Conservation (phyloP, 208 protist species). For the Lotmaria passim region DNA sequence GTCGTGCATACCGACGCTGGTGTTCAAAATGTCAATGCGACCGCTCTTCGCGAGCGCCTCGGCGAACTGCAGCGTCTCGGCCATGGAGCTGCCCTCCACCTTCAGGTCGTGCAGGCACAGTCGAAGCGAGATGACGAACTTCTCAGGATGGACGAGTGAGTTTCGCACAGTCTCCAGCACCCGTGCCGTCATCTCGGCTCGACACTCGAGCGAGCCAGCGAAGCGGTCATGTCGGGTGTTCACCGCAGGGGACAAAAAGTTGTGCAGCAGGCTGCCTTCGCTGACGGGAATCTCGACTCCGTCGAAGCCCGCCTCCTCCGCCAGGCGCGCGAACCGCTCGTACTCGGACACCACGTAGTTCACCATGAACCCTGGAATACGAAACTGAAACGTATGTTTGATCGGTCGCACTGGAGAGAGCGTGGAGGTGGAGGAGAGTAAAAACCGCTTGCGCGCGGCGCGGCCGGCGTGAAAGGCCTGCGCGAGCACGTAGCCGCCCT, state of each 20-base stretch:
- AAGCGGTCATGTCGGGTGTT: conserved; percentile 92
- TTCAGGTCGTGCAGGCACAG: conserved; percentile 94
- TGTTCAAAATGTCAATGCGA: conserved; percentile 92
- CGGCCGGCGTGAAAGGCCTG: conserved; percentile 94
- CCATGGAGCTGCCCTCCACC: conserved; percentile 75
- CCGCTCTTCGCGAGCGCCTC: conserved; percentile 80
- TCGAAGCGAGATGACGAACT: conserved; percentile 93
- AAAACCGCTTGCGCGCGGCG: conserved; percentile 60
- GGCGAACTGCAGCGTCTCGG: conserved; percentile 80
- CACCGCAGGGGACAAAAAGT: conserved; percentile 89
- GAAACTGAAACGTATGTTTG: conserved; percentile 53
- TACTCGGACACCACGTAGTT: conserved; percentile 90
- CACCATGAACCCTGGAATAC: conserved; percentile 57
- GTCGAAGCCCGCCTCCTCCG: conserved; percentile 95
- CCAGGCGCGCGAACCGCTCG: conserved; percentile 83
- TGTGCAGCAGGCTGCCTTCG: conserved; percentile 94
- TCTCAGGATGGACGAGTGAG: conserved; percentile 43
- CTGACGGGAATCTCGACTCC: conserved; percentile 94
- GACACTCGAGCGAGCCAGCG: conserved; percentile 72
- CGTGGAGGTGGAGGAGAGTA: conserved; percentile 61
- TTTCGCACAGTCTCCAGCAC: conserved; percentile 78
- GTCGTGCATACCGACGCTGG: conserved; percentile 96
- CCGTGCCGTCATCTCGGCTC: conserved; percentile 83
- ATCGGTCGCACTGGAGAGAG: conserved; percentile 73
- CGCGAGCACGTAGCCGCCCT: conserved; percentile 89